A percentile compares a stretch with the other conserved stretches of the same genome.
Conservation (phyloP, 2,329 filamentous ascomycete genomes). For the Alternaria triticina region DNA sequence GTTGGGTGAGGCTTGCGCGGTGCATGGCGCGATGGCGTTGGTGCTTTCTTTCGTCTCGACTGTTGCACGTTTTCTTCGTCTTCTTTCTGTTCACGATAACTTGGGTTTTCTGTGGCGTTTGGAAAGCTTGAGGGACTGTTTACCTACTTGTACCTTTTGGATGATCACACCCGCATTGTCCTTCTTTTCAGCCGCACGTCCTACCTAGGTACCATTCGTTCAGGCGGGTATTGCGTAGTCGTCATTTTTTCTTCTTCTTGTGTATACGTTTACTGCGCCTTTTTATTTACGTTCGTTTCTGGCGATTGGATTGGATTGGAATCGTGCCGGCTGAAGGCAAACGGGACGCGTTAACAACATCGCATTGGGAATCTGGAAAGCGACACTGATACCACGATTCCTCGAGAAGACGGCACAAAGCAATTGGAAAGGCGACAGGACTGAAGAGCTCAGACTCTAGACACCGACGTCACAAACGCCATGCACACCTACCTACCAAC, state of each 20-base stretch:
- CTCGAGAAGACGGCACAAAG: background rate
- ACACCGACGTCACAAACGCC: background rate
- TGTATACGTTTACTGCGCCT: background rate
- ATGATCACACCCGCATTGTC: background rate
- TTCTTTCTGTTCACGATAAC: background rate
- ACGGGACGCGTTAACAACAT: background rate
- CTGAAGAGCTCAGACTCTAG: background rate
- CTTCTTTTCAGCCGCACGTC: background rate
- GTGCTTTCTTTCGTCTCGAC: background rate
- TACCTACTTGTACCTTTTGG: background rate
- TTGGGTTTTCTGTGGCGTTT: background rate
- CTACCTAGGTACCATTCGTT: background rate
- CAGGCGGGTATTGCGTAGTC: background rate
- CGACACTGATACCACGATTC: background rate
- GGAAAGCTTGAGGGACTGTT: background rate
- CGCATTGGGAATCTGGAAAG: background rate
- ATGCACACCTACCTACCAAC: constrained; percentile 33
- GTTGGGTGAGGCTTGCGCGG: constrained; percentile 2
- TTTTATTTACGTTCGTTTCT: background rate
- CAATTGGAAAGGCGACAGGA: background rate
- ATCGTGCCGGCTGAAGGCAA: background rate
- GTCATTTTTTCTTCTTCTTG: background rate
- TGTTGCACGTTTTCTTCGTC: background rate
- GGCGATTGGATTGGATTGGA: background rate
- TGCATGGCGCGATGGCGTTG: background rate